A percentile compares a stretch with the other conserved stretches of the same genome.
Evolutionary conservation across 495 filamentous ascomycete genomes (phyloP).

Genomic region (Alectoria sarmentosa): DNA sequence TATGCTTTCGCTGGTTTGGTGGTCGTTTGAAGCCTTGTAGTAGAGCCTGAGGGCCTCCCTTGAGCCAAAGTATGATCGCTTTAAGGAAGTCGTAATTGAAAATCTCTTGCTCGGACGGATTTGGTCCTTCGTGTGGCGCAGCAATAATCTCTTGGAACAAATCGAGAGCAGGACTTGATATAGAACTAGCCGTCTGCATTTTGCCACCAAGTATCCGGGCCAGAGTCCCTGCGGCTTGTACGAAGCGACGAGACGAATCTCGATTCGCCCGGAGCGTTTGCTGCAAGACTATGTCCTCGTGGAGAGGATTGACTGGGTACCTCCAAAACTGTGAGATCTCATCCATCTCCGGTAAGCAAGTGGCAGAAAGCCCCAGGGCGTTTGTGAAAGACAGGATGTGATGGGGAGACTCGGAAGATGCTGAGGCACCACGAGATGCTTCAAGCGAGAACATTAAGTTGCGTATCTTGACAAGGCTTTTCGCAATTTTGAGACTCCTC

Average conservation of each 20-base stretch:
- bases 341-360: slow-evolving; percentile 48
- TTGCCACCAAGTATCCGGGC: slow-evolving; percentile 47
- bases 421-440: slow-evolving; percentile 30
- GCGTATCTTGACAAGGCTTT: slow-evolving; percentile 49
- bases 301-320: slow-evolving; percentile 51
- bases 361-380: slow-evolving; percentile 43
- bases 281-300: slow-evolving; percentile 47
- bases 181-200: slow-evolving; percentile 32
- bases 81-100: slow-evolving; percentile 60
- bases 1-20: slow-evolving; percentile 30
- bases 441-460: slow-evolving; percentile 50
- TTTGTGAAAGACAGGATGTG: slow-evolving; percentile 41
- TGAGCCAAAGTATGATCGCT: slow-evolving; percentile 57
- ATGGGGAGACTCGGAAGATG: slow-evolving; percentile 28
- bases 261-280: slow-evolving; percentile 52
- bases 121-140: slow-evolving; percentile 41
- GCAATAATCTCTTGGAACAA: slow-evolving; percentile 42
- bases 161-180: slow-evolving; percentile 28
- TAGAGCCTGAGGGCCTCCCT: slow-evolving; percentile 46
- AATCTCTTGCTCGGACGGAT: slow-evolving; percentile 40
- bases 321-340: slow-evolving; percentile 49
- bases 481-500: slow-evolving; percentile 48
- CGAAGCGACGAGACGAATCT: slow-evolving; percentile 53
- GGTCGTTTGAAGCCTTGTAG: slow-evolving; percentile 49
- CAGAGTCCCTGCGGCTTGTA: slow-evolving; percentile 61